Evolutionary conservation across 805 yeast genomes (phyloP).

Genomic region (Groenewaldozyma salmanticensis): DNA sequence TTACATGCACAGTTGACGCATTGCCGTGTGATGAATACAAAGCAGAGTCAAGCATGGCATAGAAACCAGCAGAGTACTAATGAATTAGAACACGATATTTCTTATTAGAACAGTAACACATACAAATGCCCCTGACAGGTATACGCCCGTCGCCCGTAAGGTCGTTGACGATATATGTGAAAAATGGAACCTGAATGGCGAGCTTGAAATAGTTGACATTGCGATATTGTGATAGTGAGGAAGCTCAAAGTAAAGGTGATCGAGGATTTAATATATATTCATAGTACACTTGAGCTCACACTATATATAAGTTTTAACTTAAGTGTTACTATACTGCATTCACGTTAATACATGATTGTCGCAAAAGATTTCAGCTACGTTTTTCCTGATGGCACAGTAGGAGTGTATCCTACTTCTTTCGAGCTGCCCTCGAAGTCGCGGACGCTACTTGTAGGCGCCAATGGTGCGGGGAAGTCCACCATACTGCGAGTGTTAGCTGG

Average conservation of each 20-base stretch:
- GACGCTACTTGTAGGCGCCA: constrained; percentile 79
- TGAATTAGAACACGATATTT: not conserved
- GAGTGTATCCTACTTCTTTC: constrained; percentile 55
- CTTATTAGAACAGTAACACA: constrained; percentile 9
- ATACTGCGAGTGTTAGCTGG: constrained; percentile 80
- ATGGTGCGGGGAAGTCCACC: constrained; percentile 97
- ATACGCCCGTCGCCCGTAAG: constrained; percentile 64
- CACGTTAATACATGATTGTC: too few species aligned
- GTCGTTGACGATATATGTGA: constrained; percentile 62
- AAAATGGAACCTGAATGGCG: constrained; percentile 55
- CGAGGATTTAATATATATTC: too few species aligned
- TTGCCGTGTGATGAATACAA: constrained; percentile 76
- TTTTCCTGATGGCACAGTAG: constrained; percentile 54
- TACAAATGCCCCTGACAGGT: constrained; percentile 34
- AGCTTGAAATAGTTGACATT: constrained; percentile 18
- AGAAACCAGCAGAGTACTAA: constrained; percentile 47
- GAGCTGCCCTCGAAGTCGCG: constrained; percentile 62
- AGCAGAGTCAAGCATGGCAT: constrained; percentile 84
- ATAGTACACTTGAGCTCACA: too few species aligned
- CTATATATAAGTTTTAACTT: not conserved
- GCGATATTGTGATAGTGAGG: too few species aligned
- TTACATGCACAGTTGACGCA: constrained; percentile 78
- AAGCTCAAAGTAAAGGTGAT: too few species aligned
- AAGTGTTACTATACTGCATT: not conserved
- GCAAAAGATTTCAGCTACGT: constrained; percentile 58